phyloP scores from a whole-genome alignment of 306 rosid genomes.

The Alnus glutinosa region DNA sequence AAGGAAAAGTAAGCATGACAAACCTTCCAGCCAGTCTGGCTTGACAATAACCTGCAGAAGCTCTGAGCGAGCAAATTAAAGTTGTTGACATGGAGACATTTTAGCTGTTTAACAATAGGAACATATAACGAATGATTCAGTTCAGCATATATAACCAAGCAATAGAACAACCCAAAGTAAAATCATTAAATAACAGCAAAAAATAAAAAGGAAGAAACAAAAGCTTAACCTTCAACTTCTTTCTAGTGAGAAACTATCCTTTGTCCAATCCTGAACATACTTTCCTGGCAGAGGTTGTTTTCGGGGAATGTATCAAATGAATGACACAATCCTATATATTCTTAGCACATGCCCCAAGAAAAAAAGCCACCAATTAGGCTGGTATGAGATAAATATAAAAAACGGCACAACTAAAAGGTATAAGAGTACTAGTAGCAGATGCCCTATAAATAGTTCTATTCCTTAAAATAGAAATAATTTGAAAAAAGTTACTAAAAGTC shows the following conservation, averaged over 20 bases:
- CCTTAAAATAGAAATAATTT: no score
- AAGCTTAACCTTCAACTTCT: neutral
- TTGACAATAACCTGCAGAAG: slow-evolving; percentile 51
- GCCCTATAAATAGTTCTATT: no score
- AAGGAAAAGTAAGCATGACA: slow-evolving; percentile 5
- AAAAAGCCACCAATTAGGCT: no score
- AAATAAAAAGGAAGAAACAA: neutral
- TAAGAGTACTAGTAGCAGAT: no score
- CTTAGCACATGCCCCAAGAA: no score
- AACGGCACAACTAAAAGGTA: no score
- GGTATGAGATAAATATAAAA: no score
- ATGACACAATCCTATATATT: no score
- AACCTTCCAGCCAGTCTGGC: slow-evolving; percentile 44
- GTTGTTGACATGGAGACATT: slow-evolving; percentile 33
- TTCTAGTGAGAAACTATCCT: slow-evolving; percentile 32
- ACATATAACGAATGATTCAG: slow-evolving; percentile 9
- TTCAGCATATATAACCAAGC: neutral
- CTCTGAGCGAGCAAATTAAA: slow-evolving; percentile 41
- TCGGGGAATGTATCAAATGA: no score
- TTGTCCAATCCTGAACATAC: slow-evolving; percentile 35
- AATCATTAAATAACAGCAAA: slow-evolving; percentile 6
- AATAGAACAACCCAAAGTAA: slow-evolving; percentile 22
- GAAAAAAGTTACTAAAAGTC: no score
- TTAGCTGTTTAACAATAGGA: slow-evolving; percentile 38
- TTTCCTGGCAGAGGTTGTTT: slow-evolving; percentile 23